Evolutionary conservation across 1,284 basidiomycete species (phyloP).

Genomic region (Takashimella koratensis): DNA sequence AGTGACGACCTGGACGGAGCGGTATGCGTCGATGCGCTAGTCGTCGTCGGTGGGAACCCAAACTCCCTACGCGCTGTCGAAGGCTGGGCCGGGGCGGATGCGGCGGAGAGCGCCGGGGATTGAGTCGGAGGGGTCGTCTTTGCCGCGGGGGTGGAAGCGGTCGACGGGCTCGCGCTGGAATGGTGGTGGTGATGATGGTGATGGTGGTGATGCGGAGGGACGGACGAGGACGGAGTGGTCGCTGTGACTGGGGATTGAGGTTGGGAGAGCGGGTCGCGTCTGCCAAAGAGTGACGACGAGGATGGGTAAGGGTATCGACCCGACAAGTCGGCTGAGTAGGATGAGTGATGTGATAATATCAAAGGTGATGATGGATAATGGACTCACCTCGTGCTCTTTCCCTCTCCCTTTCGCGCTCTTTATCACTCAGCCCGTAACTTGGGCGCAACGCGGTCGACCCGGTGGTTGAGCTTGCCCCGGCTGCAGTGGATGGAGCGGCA

Average conservation of each 20-base stretch:
- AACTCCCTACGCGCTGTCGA: background rate
- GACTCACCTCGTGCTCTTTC: background rate
- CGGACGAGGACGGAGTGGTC: background rate
- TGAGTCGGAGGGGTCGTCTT: background rate
- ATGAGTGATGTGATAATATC: background rate
- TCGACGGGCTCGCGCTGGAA: background rate
- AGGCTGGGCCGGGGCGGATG: background rate
- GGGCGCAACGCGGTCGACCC: background rate
- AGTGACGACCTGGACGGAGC: background rate
- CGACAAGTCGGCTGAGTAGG: background rate
- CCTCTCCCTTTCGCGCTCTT: background rate
- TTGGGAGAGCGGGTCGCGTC: background rate
- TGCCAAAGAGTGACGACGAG: background rate
- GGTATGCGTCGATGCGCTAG: background rate
- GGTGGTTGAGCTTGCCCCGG: too few relatives aligned
- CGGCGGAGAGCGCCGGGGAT: background rate
- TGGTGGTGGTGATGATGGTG: constrained; percentile 9
- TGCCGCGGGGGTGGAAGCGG: background rate
- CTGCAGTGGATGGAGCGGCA: background rate
- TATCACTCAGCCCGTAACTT: background rate
- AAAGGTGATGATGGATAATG: background rate
- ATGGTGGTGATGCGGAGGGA: background rate
- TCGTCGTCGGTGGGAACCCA: background rate
- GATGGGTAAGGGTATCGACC: background rate
- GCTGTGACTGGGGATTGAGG: background rate